Evolutionary conservation across 2,329 filamentous ascomycete species (phyloP).

Genomic region (Biscogniauxia sp.): DNA sequence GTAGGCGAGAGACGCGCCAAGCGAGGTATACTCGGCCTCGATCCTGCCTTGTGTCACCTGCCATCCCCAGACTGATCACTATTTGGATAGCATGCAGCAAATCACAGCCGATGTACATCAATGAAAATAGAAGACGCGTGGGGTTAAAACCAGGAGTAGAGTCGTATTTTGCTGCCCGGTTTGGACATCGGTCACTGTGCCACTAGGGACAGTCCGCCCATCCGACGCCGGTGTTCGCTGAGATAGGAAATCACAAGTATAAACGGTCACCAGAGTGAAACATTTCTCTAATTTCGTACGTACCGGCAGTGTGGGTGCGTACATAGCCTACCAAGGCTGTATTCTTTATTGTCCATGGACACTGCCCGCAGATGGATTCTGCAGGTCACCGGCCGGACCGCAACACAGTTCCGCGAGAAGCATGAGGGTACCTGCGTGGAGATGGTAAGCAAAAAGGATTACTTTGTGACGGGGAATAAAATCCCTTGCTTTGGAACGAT

Average conservation of each 20-base stretch:
- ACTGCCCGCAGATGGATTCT: conserved; percentile 3
- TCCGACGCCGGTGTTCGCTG: neutral
- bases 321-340: conserved; percentile 1
- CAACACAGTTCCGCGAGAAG: neutral
- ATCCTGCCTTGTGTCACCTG: conserved; percentile 3
- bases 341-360: neutral
- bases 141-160: neutral
- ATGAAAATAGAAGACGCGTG: neutral
- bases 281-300: neutral
- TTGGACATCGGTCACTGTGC: neutral
- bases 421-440: neutral
- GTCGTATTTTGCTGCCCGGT: neutral
- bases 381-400: neutral
- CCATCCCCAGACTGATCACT: neutral
- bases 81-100: neutral
- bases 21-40: neutral
- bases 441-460: neutral
- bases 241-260: neutral
- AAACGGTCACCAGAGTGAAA: neutral
- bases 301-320: neutral
- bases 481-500: neutral
- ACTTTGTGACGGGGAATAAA: neutral
- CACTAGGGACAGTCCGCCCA: neutral
- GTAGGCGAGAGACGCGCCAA: conserved; percentile 3
- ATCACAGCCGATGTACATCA: neutral